These are phyloP conservation scores for Acanthamoeba lugdunensis DNA, from an alignment of 208 protist genomes.

Conservation along the genomic window DNA sequence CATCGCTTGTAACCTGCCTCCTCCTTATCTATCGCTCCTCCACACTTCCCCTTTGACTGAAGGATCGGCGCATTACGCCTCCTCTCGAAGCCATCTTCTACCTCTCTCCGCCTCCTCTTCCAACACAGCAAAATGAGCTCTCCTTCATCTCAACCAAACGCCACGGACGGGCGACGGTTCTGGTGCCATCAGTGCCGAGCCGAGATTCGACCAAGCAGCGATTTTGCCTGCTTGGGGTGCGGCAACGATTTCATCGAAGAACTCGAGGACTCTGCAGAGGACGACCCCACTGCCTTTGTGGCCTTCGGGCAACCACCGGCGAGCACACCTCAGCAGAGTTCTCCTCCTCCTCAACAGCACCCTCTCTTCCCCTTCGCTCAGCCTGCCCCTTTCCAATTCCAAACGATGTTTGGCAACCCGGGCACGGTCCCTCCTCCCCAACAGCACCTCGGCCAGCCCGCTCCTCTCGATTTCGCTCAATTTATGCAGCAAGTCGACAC, in stretches of 20 bases:
- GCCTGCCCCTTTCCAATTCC: neutral
- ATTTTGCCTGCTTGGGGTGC: slow-evolving; percentile 24
- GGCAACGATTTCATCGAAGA: slow-evolving; percentile 65
- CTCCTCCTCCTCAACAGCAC: neutral
- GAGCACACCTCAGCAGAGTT: neutral
- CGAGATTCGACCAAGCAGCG: slow-evolving; percentile 1
- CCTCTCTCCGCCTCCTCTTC: neutral
- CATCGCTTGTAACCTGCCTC: no score
- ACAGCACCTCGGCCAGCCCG: neutral
- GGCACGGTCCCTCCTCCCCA: neutral
- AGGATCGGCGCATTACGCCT: neutral
- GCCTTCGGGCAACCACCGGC: neutral
- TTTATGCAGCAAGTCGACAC: slow-evolving; percentile 39
- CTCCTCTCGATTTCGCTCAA: slow-evolving; percentile 46
- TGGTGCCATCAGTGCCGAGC: slow-evolving; percentile 63
- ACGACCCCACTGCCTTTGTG: slow-evolving; percentile 32
- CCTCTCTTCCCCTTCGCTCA: neutral
- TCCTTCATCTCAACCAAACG: neutral
- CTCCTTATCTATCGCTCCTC: no score
- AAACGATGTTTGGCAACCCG: slow-evolving; percentile 38
- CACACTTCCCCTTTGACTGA: no score
- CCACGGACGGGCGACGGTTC: neutral
- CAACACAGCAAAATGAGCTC: neutral
- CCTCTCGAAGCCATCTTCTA: neutral
- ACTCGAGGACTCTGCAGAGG: slow-evolving; percentile 28